These are phyloP conservation scores for Pilatotrama ljubarskyi DNA, from an alignment of 768 basidiomycete genomes.

Conservation along the genomic window DNA sequence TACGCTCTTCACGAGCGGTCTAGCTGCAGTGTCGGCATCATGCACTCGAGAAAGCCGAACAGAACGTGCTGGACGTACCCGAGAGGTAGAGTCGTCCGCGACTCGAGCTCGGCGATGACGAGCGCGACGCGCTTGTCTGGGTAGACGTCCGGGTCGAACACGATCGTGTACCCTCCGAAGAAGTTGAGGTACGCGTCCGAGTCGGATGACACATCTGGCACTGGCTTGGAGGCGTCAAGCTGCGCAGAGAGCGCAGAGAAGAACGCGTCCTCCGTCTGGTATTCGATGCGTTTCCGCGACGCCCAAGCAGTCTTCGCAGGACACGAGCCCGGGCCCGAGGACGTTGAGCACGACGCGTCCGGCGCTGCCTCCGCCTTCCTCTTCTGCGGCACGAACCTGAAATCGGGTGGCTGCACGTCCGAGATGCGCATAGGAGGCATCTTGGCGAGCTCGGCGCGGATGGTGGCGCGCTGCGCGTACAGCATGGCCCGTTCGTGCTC, in stretches of 20 bases:
- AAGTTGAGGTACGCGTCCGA: constrained; percentile 9
- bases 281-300: constrained; percentile 6
- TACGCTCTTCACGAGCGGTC: background rate
- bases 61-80: background rate
- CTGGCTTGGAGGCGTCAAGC: background rate
- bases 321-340: background rate
- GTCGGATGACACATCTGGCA: background rate
- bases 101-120: background rate
- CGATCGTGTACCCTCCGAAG: constrained; percentile 22
- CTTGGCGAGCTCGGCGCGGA: background rate
- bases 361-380: background rate
- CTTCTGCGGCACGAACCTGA: background rate
- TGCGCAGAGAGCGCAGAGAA: constrained; percentile 12
- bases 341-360: background rate
- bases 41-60: background rate
- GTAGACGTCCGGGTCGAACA: constrained; percentile 20
- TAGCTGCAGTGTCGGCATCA: background rate
- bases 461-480: background rate
- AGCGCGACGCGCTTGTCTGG: constrained; percentile 9
- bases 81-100: background rate
- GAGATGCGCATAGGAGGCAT: no score
- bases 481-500: background rate
- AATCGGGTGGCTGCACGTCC: no score
- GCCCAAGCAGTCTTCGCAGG: background rate
- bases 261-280: constrained; percentile 18